Evolutionary conservation across 108 stramenopile genomes (phyloP).

Genomic region (Cyclotella choctawhatcheeana): DNA sequence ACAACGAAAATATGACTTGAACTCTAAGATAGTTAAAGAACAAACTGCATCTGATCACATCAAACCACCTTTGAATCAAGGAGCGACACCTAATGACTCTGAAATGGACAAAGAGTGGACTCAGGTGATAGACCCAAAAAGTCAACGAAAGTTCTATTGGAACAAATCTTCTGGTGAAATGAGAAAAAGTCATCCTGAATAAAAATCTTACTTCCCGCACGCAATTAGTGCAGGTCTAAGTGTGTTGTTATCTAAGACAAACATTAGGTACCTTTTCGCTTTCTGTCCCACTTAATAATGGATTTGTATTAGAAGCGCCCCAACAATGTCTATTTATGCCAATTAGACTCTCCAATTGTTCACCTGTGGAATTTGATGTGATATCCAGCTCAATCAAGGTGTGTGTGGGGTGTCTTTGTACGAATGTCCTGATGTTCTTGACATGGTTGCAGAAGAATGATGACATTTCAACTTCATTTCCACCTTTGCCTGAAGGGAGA

Average conservation of each 20-base stretch:
- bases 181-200: constrained; percentile 16
- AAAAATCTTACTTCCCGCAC: background rate
- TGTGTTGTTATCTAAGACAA: background rate
- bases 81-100: background rate
- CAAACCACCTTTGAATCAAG: background rate
- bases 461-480: constrained; percentile 19
- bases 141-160: constrained; percentile 38
- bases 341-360: constrained; percentile 18
- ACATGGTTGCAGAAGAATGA: constrained; percentile 30
- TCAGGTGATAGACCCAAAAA: constrained; percentile 26
- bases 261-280: constrained; percentile 12
- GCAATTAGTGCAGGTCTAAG: background rate
- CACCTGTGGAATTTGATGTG: background rate
- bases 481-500: constrained; percentile 27
- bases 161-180: constrained; percentile 50
- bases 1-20: constrained; percentile 4
- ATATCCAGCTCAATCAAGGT: constrained; percentile 37
- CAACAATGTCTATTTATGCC: constrained; percentile 31
- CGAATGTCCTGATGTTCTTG: constrained; percentile 21
- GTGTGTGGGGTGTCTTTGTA: constrained; percentile 23
- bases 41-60: background rate
- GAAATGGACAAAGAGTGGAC: constrained; percentile 21
- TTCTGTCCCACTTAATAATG: background rate
- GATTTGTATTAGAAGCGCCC: constrained; percentile 34
- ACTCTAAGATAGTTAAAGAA: background rate